Evolutionary conservation across 2,329 filamentous ascomycete genomes (phyloP).

Genomic region (Exophiala aquamarina): DNA sequence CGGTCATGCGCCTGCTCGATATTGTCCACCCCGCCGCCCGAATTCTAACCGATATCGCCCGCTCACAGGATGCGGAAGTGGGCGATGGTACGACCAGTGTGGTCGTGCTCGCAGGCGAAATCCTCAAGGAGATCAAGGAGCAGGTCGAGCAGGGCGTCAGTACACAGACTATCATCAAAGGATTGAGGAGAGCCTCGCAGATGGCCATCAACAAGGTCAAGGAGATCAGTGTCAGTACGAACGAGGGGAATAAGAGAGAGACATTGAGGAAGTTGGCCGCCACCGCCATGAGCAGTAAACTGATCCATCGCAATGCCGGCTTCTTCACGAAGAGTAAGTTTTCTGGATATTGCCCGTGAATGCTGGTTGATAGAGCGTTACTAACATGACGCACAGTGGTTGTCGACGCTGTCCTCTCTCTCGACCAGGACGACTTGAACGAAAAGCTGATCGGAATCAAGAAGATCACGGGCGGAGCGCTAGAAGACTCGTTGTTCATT

Average conservation of each 20-base stretch:
- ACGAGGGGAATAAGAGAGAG: conserved; percentile 79
- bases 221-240: conserved; percentile 88
- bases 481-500: conserved; percentile 94
- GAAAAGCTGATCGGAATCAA: conserved; percentile 98
- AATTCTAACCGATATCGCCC: conserved; percentile 96
- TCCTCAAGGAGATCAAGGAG: conserved; percentile 94
- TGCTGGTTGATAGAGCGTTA: neutral
- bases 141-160: conserved; percentile 95
- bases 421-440: conserved; percentile 96
- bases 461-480: conserved; percentile 93
- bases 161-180: conserved; percentile 97
- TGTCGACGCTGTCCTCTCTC: conserved; percentile 89
- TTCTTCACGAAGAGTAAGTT: conserved; percentile 95
- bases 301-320: conserved; percentile 93
- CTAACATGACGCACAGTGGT: conserved; percentile 66
- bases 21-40: conserved; percentile 97
- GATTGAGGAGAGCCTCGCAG: conserved; percentile 77
- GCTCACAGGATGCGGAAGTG: conserved; percentile 98
- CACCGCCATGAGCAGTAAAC: conserved; percentile 98
- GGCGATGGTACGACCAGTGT: conserved; percentile 98
- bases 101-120: conserved; percentile 94
- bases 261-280: conserved; percentile 86
- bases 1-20: conserved; percentile 99
- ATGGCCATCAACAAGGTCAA: conserved; percentile 99
- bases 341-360: conserved; percentile 13